Evolutionary conservation across 2,329 filamentous ascomycete genomes (phyloP).

Genomic region (Fusarium setosum): DNA sequence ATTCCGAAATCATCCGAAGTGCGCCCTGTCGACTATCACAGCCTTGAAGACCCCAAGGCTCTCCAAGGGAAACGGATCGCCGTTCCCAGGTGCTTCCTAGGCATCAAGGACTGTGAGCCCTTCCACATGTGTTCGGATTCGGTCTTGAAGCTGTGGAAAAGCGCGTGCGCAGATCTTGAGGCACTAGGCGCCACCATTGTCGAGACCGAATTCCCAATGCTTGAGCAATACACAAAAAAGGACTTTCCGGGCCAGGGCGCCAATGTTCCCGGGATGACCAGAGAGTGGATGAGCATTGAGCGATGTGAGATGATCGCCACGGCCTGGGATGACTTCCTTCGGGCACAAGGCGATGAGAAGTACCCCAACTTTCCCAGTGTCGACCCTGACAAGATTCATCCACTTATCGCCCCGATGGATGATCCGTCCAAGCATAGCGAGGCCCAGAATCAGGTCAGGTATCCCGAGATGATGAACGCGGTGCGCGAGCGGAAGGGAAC

Average conservation of each 20-base stretch:
- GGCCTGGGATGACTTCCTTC: slow-evolving; percentile 4
- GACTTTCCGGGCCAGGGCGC: slow-evolving; percentile 15
- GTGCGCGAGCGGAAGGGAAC: background rate
- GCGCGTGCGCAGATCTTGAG: slow-evolving; percentile 50
- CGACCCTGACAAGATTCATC: background rate
- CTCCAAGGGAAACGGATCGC: background rate
- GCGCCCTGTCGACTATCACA: slow-evolving; percentile 36
- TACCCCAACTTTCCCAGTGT: background rate
- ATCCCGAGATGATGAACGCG: background rate
- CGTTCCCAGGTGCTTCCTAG: background rate
- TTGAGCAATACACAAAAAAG: slow-evolving; percentile 27
- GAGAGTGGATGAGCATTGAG: slow-evolving; percentile 17
- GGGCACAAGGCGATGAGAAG: background rate
- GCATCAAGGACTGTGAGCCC: background rate
- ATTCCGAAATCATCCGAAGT: slow-evolving; percentile 49
- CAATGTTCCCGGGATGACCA: slow-evolving; percentile 7
- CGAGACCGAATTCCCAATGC: slow-evolving; percentile 45
- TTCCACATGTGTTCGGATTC: background rate
- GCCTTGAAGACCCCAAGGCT: background rate
- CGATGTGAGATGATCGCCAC: slow-evolving; percentile 22
- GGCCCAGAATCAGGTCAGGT: background rate
- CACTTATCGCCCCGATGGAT: background rate
- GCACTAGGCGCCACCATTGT: slow-evolving; percentile 54
- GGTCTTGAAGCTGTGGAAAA: slow-evolving; percentile 28
- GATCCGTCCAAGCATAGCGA: background rate